A percentile compares a stretch with the other conserved stretches of the same genome.
These are phyloP conservation scores for Diaporthe vaccinii DNA, from an alignment of 2,329 filamentous ascomycete genomes.

Conservation along the genomic window DNA sequence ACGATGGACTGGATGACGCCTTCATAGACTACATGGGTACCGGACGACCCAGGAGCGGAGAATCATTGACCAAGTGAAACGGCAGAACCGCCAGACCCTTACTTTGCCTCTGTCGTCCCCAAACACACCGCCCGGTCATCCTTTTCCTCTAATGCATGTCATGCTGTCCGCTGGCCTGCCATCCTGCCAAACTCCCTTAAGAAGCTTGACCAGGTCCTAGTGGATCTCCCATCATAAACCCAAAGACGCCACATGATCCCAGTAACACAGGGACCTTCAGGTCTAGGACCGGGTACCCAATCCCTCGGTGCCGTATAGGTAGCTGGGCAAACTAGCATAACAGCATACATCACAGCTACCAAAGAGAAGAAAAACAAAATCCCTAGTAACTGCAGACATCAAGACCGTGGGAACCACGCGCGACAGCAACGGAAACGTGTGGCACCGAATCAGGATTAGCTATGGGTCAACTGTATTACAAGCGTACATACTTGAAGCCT, in stretches of 20 bases:
- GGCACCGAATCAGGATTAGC: too few species aligned
- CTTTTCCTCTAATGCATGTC: background rate
- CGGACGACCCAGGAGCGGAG: background rate
- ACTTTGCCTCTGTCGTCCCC: background rate
- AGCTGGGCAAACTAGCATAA: too few species aligned
- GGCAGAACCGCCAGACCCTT: background rate
- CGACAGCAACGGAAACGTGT: too few species aligned
- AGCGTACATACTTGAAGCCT: too few species aligned
- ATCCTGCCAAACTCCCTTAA: background rate
- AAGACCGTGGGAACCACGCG: too few species aligned
- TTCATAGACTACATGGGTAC: background rate
- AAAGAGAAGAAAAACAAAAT: too few species aligned
- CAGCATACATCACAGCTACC: too few species aligned
- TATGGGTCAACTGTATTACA: too few species aligned
- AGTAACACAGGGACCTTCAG: background rate
- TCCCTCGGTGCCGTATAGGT: background rate
- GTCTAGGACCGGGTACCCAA: background rate
- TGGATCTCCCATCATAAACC: background rate
- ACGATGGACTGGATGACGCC: background rate
- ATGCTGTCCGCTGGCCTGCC: background rate
- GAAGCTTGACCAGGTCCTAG: background rate
- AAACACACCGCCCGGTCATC: conserved; percentile 8
- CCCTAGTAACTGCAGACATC: too few species aligned
- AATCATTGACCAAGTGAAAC: background rate
- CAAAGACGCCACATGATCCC: background rate